Conservation (phyloP, 306 rosid genomes). For the Arachis hypogaea region DNA sequence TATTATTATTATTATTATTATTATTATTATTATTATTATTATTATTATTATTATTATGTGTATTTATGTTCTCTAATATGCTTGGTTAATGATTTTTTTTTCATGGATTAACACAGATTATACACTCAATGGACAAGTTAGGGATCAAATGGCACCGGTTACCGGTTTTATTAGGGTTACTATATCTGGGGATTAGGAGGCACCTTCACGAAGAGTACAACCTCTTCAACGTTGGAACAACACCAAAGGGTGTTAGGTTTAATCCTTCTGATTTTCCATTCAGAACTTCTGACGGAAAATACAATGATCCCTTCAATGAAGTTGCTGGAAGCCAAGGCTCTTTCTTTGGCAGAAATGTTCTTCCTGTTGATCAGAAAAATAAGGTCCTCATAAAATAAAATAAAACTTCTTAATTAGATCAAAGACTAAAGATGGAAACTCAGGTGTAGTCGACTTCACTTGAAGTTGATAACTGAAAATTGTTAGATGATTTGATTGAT, state of each 20-base stretch:
- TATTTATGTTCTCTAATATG: neutral
- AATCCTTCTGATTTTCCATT: conserved; percentile 56
- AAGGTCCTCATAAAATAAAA: conserved; percentile 38
- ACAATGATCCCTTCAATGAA: conserved; percentile 62
- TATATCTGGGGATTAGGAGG: conserved; percentile 46
- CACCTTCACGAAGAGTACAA: conserved; percentile 62
- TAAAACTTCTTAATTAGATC: no score
- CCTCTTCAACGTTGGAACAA: conserved; percentile 58
- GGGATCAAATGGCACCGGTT: conserved; percentile 57
- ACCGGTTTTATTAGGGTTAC: conserved; percentile 54
- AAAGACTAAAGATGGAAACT: no score
- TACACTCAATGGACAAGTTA: conserved; percentile 59
- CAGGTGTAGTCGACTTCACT: no score
- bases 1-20: no score
- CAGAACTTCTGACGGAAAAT: conserved; percentile 53
- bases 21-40: no score
- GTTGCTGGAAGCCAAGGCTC: conserved; percentile 55
- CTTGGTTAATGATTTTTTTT: neutral
- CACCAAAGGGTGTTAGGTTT: conserved; percentile 50
- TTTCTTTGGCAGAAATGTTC: conserved; percentile 64
- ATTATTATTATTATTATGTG: no score
- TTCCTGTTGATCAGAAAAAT: conserved; percentile 50
- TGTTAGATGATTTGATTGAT: no score
- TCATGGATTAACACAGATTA: conserved; percentile 36
- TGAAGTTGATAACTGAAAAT: no score